Base-by-base conservation (phyloP, 2,329 filamentous ascomycete species). In the Cladosporium sphaerospermum region DNA sequence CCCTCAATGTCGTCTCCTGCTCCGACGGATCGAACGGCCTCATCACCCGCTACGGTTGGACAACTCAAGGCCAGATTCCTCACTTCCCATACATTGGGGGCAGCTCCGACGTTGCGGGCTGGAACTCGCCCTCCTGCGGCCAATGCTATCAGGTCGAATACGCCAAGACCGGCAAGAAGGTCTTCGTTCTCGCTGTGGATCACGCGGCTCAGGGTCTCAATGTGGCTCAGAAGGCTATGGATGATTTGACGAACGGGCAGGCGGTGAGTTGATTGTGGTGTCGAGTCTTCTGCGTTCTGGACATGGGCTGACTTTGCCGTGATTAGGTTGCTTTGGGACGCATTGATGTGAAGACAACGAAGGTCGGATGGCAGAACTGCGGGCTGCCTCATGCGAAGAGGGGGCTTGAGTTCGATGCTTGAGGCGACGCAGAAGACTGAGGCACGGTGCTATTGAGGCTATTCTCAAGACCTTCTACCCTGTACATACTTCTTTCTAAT, bases 1-100 rank as follows among this genome's bases (percentile, higher is more conserved):
- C 79, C 42, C 67, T 91, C 52, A 75, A 70, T 33, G 67, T 64
- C 4, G 77, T 89, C 42, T 67, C 83, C 56, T 89, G 85, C 78
- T 85, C 81, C 32, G 81, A 88, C 64, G 85, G 85, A 52, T 44
- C 57, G 56, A 84, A 88, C 69, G 85, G 85, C 54, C 76, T 89
- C 57, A 80, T 80, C 57, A 82, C 78, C 61, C 78, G 75, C 62
- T 81, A 80, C 71, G 75, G 75, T 61, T 86, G 45, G 49, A 50
- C 48, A n/a, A 61, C 71, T 4, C 74, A 77, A 54, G 73, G 70
- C 51, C 59, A 64, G 8, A 62, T 79, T 32, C 71, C 75, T 9
- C 63, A 59, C 18, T 78, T 76, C 68, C 75, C 77, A 31, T 64
- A 70, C 58, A 73, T 80, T 51, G 77, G 77, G 34, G 77, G 75